Percentiles rank a stretch among this genome's conserved stretches.
Evolutionary conservation across 495 filamentous ascomycete species (phyloP).

Genomic region (Amorphotheca resinae): DNA sequence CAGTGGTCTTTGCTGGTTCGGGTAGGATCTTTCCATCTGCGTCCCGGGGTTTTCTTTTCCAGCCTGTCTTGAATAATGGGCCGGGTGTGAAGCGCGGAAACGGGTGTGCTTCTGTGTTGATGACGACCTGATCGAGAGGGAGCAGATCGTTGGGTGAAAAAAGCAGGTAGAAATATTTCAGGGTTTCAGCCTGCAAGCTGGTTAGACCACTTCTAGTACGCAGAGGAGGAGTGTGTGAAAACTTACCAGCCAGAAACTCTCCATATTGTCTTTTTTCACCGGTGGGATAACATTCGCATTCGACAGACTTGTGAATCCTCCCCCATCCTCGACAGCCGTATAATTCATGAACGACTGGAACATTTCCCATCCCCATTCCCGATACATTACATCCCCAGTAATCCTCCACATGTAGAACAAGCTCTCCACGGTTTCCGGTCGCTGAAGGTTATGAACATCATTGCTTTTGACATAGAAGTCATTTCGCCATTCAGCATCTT

Average conservation of each 20-base stretch:
- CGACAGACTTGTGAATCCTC: constrained; percentile 70
- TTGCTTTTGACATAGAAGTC: constrained; percentile 65
- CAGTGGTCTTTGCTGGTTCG: not conserved
- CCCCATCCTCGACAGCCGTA: constrained; percentile 53
- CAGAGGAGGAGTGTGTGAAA: not conserved
- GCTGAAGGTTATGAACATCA: constrained; percentile 88
- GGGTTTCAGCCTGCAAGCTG: constrained; percentile 68
- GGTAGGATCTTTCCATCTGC: constrained; percentile 18
- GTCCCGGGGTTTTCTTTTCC: constrained; percentile 51
- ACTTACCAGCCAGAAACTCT: constrained; percentile 85
- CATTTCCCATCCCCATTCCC: constrained; percentile 98
- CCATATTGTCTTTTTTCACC: constrained; percentile 65
- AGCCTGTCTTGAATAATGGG: constrained; percentile 67
- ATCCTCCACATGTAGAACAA: constrained; percentile 98
- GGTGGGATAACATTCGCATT: constrained; percentile 63
- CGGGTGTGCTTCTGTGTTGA: constrained; percentile 94
- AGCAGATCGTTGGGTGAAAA: constrained; percentile 79
- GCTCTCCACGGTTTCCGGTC: constrained; percentile 89
- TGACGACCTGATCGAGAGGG: constrained; percentile 71
- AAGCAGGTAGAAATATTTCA: constrained; percentile 95
- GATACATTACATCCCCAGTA: constrained; percentile 80
- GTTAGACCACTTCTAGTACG: constrained; percentile 5
- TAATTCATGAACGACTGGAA: constrained; percentile 84
- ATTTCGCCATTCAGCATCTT: constrained; percentile 49
- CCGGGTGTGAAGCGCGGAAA: constrained; percentile 66